These are phyloP conservation scores for Ceratobasidium papillatum DNA, from an alignment of 1,284 basidiomycete species.

Conservation along the genomic window DNA sequence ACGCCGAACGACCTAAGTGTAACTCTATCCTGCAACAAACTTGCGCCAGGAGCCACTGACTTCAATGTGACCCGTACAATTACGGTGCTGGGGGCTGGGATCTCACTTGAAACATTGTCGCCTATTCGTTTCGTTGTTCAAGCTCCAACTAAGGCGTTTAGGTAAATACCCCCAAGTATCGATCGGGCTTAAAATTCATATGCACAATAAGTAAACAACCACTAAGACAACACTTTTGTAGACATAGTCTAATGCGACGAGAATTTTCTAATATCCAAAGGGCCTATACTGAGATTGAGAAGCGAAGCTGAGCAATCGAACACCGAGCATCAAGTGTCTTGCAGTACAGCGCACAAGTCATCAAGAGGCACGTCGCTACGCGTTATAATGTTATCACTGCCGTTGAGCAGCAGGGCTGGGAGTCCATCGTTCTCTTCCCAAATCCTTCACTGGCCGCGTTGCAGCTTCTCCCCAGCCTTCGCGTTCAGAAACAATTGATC, in stretches of 20 bases:
- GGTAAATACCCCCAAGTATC: too few species aligned
- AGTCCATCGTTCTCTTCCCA: slow-evolving; percentile 34
- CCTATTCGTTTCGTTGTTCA: too few species aligned
- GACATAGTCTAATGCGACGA: not conserved
- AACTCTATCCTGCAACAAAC: too few species aligned
- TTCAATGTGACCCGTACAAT: too few species aligned
- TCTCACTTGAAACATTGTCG: too few species aligned
- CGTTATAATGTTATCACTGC: not conserved
- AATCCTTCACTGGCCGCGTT: slow-evolving; percentile 23
- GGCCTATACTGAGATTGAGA: not conserved
- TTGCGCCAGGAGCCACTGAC: too few species aligned
- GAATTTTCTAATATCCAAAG: not conserved
- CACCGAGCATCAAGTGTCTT: not conserved
- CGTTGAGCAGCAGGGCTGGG: slow-evolving; percentile 22
- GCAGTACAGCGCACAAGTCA: not conserved
- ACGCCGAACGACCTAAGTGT: too few species aligned
- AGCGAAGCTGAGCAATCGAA: not conserved
- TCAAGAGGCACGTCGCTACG: not conserved
- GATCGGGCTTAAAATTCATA: too few species aligned
- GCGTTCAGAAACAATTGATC: slow-evolving; percentile 24
- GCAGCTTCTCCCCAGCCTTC: slow-evolving; percentile 38
- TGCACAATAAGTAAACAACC: too few species aligned
- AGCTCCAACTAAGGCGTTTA: too few species aligned
- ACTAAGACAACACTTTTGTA: too few species aligned
- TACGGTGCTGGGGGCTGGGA: too few species aligned